Evolutionary conservation across 2,329 filamentous ascomycete genomes (phyloP).

Genomic region (Ilyonectria mors-panacis): DNA sequence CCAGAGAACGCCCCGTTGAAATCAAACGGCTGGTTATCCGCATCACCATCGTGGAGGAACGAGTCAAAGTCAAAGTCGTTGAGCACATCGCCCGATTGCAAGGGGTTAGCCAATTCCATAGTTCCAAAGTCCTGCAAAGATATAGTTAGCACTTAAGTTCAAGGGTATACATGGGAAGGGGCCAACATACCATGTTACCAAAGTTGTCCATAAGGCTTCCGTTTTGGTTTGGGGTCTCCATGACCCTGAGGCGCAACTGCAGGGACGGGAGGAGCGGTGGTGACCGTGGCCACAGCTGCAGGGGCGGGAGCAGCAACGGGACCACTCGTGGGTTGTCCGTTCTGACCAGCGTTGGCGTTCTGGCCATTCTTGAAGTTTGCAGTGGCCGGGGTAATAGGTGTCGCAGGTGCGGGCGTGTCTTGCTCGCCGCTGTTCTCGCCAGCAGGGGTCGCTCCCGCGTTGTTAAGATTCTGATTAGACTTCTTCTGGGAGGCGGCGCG

Average conservation of each 20-base stretch:
- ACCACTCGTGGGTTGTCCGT: conserved; percentile 50
- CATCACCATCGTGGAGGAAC: conserved; percentile 72
- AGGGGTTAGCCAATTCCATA: conserved; percentile 71
- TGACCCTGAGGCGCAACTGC: conserved; percentile 62
- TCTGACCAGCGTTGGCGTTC: conserved; percentile 50
- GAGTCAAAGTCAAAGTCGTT: conserved; percentile 79
- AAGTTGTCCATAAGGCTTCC: conserved; percentile 61
- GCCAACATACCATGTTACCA: conserved; percentile 59
- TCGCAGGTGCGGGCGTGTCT: conserved; percentile 73
- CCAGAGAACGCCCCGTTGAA: conserved; percentile 65
- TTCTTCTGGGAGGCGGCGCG: conserved; percentile 74
- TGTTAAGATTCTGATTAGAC: conserved; percentile 69
- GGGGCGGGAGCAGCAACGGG: conserved; percentile 44
- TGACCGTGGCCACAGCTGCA: conserved; percentile 50
- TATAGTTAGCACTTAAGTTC: conserved; percentile 20
- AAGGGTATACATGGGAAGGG: conserved; percentile 23
- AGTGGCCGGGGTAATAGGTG: conserved; percentile 74
- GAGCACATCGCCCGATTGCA: conserved; percentile 69
- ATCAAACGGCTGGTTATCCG: conserved; percentile 66
- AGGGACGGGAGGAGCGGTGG: conserved; percentile 56
- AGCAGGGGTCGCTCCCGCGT: conserved; percentile 67
- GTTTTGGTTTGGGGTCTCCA: conserved; percentile 64
- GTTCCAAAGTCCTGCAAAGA: conserved; percentile 58
- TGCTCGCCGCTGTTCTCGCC: conserved; percentile 70
- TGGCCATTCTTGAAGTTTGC: conserved; percentile 59